Base-by-base conservation (phyloP, 495 filamentous ascomycete genomes). In the Aspergillus asperescens region DNA sequence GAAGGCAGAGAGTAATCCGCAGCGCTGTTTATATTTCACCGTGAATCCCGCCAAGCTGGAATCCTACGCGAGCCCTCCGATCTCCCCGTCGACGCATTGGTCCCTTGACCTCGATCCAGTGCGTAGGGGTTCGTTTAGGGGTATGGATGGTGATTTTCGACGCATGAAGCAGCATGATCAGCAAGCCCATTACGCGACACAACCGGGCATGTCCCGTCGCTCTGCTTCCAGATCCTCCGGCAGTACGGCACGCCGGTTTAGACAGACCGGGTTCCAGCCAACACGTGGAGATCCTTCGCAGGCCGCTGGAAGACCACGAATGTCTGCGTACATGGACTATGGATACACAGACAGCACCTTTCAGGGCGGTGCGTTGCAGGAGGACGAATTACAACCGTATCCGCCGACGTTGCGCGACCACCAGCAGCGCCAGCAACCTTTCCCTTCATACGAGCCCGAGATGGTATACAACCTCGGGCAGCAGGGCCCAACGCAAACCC, bases 401-500 rank as follows among this genome's bases (percentile, higher is more conserved):
- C 71, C 72, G 50, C 63, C 66, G 69, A 72, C 48, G 67, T 69
- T 61, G 60, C 65, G 45, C 62, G 66, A 66, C 42, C 53, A 64
- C 28, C 53, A 65, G 24, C 66, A 66, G 45, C 58, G 62, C 32
- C 61, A 65, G 45, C 62, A 57, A 49, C 48, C 63, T 28, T 81
- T 80, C 52, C 62, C 74, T 25, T 71, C 76, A 37, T 87, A 87
- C 57, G 75, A 77, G 40, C 73, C 83, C 50, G 79, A 81, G 45
- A 80, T 93, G 68, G 83, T 93, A 73, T 95, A 95, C 74, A 84
- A 83, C 72, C 82, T 91, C 51, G 75, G 78, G 67, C 84, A 87
- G 71, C 78, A 84, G 59, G 75, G 76, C 59, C 72, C 84, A 59
- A 73, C 82, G 66, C 81, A 76, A 62, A 75, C 78, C 53, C 80